A percentile compares a stretch with the other conserved stretches of the same genome.
Conservation (phyloP, 495 filamentous ascomycete species). For the Cetradonia linearis region DNA sequence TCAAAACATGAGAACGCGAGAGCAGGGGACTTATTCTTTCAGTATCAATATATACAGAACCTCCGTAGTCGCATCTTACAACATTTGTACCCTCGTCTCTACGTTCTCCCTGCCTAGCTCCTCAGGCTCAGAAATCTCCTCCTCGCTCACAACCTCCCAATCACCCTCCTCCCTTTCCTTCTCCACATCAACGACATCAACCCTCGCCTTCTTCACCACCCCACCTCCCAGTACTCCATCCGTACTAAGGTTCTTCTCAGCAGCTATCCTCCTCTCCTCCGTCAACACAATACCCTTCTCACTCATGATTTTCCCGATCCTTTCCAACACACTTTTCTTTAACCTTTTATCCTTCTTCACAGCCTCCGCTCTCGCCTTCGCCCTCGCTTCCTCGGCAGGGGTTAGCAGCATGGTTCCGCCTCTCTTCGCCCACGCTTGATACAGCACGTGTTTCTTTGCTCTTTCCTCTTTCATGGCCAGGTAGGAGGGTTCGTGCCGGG, state of each 20-base stretch:
- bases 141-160: not conserved
- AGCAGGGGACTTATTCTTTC: not conserved
- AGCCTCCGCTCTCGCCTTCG: not conserved
- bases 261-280: not conserved
- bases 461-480: slow-evolving; percentile 43
- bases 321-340: not conserved
- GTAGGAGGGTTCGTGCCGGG: slow-evolving; percentile 63
- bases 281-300: slow-evolving; percentile 1
- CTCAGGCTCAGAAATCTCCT: not conserved
- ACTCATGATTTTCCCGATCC: not conserved
- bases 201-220: too few relatives aligned
- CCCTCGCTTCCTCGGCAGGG: not conserved
- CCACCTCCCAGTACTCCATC: not conserved
- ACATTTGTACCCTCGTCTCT: not conserved
- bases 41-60: not conserved
- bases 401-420: slow-evolving; percentile 32
- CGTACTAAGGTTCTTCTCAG: not conserved
- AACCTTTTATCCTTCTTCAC: not conserved
- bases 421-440: slow-evolving; percentile 33
- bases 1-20: too few relatives aligned
- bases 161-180: not conserved
- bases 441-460: slow-evolving; percentile 23
- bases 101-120: not conserved
- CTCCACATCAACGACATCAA: not conserved
- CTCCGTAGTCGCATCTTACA: too few relatives aligned